A percentile compares a stretch with the other conserved stretches of the same genome.
phyloP scores from a whole-genome alignment of 2,329 filamentous ascomycete species.

The Berkeleyomyces basicola region DNA sequence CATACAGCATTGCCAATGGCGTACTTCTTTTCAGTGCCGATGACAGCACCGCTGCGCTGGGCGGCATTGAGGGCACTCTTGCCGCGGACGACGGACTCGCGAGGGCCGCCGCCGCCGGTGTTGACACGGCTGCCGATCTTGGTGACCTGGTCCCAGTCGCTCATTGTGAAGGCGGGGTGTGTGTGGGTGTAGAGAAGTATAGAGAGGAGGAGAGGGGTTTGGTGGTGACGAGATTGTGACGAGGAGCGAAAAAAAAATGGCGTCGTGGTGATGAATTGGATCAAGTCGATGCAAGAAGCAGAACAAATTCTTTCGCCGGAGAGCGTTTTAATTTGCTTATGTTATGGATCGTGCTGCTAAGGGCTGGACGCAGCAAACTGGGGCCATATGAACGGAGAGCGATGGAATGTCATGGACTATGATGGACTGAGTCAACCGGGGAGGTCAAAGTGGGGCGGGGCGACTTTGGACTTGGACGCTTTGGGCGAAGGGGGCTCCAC shows the following conservation, averaged over 20 bases:
- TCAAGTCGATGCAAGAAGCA: not conserved
- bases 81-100: conserved; percentile 80
- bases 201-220: not conserved
- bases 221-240: not conserved
- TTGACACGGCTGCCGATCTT: conserved; percentile 84
- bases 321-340: not conserved
- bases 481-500: not conserved
- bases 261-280: not conserved
- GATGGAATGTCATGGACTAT: conserved; percentile 13
- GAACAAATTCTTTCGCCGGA: not conserved
- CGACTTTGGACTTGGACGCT: not conserved
- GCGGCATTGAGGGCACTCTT: conserved; percentile 77
- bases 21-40: conserved; percentile 86
- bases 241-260: not conserved
- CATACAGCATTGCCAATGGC: conserved; percentile 63
- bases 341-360: not conserved
- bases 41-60: conserved; percentile 56
- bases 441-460: conserved; percentile 10
- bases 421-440: conserved; percentile 13
- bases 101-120: conserved; percentile 45
- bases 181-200: not conserved
- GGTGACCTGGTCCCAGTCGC: conserved; percentile 73
- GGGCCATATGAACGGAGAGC: not conserved
- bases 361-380: not conserved
- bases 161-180: conserved; percentile 38